Evolutionary conservation across 75 land plant genomes (phyloP).

Genomic region (Sequoia sempervirens): DNA sequence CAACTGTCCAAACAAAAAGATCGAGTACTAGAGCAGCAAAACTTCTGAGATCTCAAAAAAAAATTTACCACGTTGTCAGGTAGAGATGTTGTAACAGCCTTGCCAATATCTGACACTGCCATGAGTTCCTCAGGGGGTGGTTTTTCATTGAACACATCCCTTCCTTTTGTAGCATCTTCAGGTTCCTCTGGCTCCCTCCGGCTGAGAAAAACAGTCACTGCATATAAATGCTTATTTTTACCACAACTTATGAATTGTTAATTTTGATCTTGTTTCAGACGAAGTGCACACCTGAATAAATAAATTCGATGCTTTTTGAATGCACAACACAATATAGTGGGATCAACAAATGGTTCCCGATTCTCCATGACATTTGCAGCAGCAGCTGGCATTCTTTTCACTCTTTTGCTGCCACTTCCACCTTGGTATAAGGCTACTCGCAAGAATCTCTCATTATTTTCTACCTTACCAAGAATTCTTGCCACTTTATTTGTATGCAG

Average conservation of each 20-base stretch:
- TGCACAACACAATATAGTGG: conserved; percentile 92
- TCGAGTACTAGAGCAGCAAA: neutral
- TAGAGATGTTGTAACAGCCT: conserved; percentile 81
- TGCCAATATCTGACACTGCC: conserved; percentile 92
- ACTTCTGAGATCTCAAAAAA: neutral
- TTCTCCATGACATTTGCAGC: conserved; percentile 88
- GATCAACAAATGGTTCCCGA: conserved; percentile 86
- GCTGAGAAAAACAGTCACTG: conserved; percentile 23
- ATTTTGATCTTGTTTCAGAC: neutral
- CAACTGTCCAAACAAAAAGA: neutral
- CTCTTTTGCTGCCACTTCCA: conserved; percentile 80
- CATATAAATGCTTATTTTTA: neutral
- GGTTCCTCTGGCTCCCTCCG: conserved; percentile 99
- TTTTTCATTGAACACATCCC: conserved; percentile 99
- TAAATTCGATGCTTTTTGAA: conserved; percentile 95
- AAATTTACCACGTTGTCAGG: conserved; percentile 89
- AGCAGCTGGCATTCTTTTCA: conserved; percentile 86
- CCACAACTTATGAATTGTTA: neutral
- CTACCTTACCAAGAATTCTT: conserved; percentile 97
- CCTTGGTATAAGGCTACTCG: conserved; percentile 94
- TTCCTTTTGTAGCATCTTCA: conserved; percentile 97
- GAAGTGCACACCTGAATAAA: conserved; percentile 68
- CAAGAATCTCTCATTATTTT: conserved; percentile 93
- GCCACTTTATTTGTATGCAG: conserved; percentile 94
- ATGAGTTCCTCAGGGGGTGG: conserved; percentile 98